phyloP scores from a whole-genome alignment of 2,329 filamentous ascomycete species.

The Fusarium begoniae region DNA sequence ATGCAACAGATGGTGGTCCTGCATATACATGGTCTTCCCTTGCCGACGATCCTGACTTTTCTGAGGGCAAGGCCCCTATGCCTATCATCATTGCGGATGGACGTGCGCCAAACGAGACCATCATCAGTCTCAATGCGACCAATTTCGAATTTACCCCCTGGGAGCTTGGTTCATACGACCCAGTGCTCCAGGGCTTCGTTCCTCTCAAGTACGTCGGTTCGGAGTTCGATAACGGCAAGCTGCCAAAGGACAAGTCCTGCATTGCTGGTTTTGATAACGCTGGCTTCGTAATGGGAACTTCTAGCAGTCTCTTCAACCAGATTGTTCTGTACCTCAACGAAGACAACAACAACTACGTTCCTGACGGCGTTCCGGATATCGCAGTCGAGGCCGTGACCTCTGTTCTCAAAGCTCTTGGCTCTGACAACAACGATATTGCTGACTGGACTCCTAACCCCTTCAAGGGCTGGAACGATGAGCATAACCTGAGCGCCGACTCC shows the following conservation, averaged over 20 bases:
- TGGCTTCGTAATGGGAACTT: constrained; percentile 84
- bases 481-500: constrained; percentile 55
- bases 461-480: constrained; percentile 58
- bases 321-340: constrained; percentile 73
- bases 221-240: constrained; percentile 61
- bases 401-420: constrained; percentile 65
- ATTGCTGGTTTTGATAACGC: constrained; percentile 78
- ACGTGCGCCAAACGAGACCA: constrained; percentile 54
- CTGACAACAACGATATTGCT: constrained; percentile 77
- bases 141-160: constrained; percentile 73
- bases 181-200: constrained; percentile 66
- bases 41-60: constrained; percentile 55
- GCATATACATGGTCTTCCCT: constrained; percentile 83
- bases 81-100: constrained; percentile 61
- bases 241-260: constrained; percentile 56
- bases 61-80: constrained; percentile 54
- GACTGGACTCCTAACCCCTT: constrained; percentile 71
- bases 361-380: constrained; percentile 57
- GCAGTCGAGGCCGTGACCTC: constrained; percentile 56
- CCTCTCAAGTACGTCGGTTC: constrained; percentile 69
- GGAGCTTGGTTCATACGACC: constrained; percentile 73
- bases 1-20: constrained; percentile 77
- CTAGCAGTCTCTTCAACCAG: constrained; percentile 81
- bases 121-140: constrained; percentile 64
- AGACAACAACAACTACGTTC: constrained; percentile 55